Base-by-base conservation (phyloP, 1,139 yeast species). In the Candida dubliniensis region DNA sequence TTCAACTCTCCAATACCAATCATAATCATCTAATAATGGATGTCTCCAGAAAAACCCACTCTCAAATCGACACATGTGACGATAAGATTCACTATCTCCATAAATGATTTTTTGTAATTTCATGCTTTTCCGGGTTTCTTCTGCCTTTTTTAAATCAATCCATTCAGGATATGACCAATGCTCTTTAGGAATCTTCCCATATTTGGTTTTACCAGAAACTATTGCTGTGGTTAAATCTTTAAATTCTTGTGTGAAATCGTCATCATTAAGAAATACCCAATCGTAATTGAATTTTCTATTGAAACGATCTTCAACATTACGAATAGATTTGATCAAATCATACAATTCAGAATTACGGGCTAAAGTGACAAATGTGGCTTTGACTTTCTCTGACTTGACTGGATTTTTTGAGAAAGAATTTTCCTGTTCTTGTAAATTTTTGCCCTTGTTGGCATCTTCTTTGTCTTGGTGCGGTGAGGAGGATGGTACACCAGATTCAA, bases 221-320 rank as follows among this genome's bases (percentile, higher is more conserved):
- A 81, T 59, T 11, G 73, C 66, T 1, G 68, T 45, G 8, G 83
- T 72, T 46, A 69, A 64, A 26, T 66, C 64, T 53, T 73, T 77
- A 63, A 85, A 84, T 40, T 82, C 83, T 10, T 75, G 74, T 24
- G 74, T 61, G 58, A 84, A 83, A 15, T 69, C 76, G 50, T 76
- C 84, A 52, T 85, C 84, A 63, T 85, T 85, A 47, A 86, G 69
- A 58, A 87, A 87, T 10, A 86, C 86, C 95, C 95, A 87, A 60
- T 86, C 93, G 60, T 87, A 87, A 56, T 82, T 72, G 66, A 64
- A 86, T 47, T 78, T 72, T 34, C 68, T 60, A 67, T 87, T 87
- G 70, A 86, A 87, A 38, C 90, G 70, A 59, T 84, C 88, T 63
- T 87, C 93, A 44, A 84, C 69, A 31, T 79, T 71, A 46, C 90